A percentile compares a stretch with the other conserved stretches of the same genome.
These are phyloP conservation scores for Solanum virginianum DNA, from an alignment of 257 asterid genomes.

Conservation along the genomic window DNA sequence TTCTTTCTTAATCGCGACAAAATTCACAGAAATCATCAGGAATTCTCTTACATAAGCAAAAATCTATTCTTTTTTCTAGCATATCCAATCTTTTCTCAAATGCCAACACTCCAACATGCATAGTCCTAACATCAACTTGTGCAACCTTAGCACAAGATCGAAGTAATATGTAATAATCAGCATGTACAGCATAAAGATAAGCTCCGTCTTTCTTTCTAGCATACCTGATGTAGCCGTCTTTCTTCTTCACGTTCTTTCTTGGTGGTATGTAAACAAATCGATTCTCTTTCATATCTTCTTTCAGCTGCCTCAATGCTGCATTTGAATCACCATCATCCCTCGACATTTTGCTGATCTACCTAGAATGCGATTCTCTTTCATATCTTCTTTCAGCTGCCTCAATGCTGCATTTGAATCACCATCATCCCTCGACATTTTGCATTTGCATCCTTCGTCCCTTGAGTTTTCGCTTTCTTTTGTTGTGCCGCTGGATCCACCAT, in stretches of 20 bases:
- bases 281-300: constrained; percentile 58
- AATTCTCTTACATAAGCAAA: constrained; percentile 12
- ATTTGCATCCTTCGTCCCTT: neutral
- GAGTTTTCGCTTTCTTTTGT: neutral
- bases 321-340: neutral
- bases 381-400: constrained; percentile 44
- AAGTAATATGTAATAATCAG: constrained; percentile 68
- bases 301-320: constrained; percentile 36
- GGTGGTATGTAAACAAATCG: constrained; percentile 58
- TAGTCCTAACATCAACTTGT: constrained; percentile 49
- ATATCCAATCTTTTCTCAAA: constrained; percentile 55
- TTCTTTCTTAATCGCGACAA: neutral
- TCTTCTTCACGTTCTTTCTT: constrained; percentile 16
- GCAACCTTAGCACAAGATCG: constrained; percentile 69
- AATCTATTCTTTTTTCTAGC: constrained; percentile 41
- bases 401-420: constrained; percentile 13
- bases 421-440: neutral
- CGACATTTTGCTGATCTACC: too few species aligned
- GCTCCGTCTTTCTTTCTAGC: constrained; percentile 38
- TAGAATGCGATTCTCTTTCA: constrained; percentile 59
- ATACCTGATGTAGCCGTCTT: constrained; percentile 31
- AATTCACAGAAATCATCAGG: constrained; percentile 11
- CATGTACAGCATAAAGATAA: constrained; percentile 53
- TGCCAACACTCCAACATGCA: constrained; percentile 60
- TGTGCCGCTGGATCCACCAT: neutral